Conservation (phyloP, 225 moss, liverwort and hornwort species). For the Polytrichum commune region DNA sequence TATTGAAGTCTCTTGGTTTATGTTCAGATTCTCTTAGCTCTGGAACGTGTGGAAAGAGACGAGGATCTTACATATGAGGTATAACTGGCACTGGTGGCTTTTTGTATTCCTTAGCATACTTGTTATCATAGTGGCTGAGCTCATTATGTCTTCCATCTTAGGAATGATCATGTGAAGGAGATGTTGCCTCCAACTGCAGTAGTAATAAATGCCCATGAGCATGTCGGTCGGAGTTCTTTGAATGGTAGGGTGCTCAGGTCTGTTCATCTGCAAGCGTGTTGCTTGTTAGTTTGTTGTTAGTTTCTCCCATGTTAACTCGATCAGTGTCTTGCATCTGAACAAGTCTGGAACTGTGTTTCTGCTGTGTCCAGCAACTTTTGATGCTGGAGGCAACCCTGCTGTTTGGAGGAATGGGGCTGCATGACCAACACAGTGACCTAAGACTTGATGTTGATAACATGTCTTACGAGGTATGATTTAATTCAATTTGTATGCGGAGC, state of each 20-base stretch:
- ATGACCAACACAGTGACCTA: slow-evolving; percentile 86
- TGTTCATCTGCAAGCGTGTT: too few relatives aligned
- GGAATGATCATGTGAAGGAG: too few relatives aligned
- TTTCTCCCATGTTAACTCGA: too few relatives aligned
- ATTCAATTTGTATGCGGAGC: not conserved
- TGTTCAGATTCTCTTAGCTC: slow-evolving; percentile 71
- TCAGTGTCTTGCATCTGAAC: too few relatives aligned
- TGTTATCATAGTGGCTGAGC: too few relatives aligned
- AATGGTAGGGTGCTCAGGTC: too few relatives aligned
- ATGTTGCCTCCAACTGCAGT: too few relatives aligned
- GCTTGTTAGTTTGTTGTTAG: too few relatives aligned
- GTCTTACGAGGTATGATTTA: slow-evolving; percentile 72
- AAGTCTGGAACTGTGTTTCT: not conserved
- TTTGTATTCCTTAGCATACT: not conserved
- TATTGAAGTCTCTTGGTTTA: not conserved
- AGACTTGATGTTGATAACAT: slow-evolving; percentile 88
- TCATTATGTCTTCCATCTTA: too few relatives aligned
- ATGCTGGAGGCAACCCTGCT: slow-evolving; percentile 87
- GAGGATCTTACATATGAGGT: slow-evolving; percentile 88
- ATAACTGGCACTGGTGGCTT: not conserved
- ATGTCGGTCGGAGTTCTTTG: too few relatives aligned
- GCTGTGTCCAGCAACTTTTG: slow-evolving; percentile 65
- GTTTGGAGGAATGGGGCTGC: slow-evolving; percentile 87
- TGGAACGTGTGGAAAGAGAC: slow-evolving; percentile 79
- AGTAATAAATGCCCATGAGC: too few relatives aligned